Evolutionary conservation across 2,329 filamentous ascomycete species (phyloP).

Genomic region (Hawksworthiomyces lignivorus): DNA sequence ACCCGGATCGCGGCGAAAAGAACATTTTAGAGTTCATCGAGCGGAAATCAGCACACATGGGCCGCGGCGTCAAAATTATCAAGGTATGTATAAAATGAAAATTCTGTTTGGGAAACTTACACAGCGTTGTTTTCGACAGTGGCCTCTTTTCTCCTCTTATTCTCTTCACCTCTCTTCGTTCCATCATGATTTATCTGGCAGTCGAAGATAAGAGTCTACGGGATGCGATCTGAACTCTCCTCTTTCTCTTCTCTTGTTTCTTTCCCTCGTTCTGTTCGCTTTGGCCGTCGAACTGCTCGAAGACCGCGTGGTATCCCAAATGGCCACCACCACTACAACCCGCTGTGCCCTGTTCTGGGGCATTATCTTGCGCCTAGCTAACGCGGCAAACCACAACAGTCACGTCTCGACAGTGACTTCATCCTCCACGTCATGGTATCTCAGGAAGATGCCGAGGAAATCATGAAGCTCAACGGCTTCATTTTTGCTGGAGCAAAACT

Average conservation of each 20-base stretch:
- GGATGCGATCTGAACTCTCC: too few species aligned
- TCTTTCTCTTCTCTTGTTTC: too few species aligned
- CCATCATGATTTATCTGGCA: too few species aligned
- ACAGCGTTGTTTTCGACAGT: not conserved
- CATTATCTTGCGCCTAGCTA: conserved; percentile 49
- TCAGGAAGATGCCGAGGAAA: conserved; percentile 54
- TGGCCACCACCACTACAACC: not conserved
- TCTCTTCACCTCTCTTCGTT: not conserved
- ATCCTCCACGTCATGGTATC: conserved; percentile 57
- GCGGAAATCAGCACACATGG: conserved; percentile 55
- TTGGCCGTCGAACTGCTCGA: conserved; percentile 5
- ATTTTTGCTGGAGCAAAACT: conserved; percentile 59
- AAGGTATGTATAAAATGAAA: conserved; percentile 58
- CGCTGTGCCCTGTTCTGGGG: not conserved
- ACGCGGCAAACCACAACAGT: conserved; percentile 54
- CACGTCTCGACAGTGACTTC: conserved; percentile 59
- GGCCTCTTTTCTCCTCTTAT: not conserved
- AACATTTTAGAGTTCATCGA: conserved; percentile 62
- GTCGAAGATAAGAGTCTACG: too few species aligned
- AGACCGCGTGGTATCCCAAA: not conserved
- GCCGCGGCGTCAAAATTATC: conserved; percentile 56
- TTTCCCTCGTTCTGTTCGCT: not conserved
- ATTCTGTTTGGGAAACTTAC: conserved; percentile 1
- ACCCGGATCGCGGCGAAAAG: conserved; percentile 58
- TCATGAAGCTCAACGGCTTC: conserved; percentile 62